These are phyloP conservation scores for Hortaea sp. DNA, from an alignment of 2,329 filamentous ascomycete genomes.

Conservation along the genomic window DNA sequence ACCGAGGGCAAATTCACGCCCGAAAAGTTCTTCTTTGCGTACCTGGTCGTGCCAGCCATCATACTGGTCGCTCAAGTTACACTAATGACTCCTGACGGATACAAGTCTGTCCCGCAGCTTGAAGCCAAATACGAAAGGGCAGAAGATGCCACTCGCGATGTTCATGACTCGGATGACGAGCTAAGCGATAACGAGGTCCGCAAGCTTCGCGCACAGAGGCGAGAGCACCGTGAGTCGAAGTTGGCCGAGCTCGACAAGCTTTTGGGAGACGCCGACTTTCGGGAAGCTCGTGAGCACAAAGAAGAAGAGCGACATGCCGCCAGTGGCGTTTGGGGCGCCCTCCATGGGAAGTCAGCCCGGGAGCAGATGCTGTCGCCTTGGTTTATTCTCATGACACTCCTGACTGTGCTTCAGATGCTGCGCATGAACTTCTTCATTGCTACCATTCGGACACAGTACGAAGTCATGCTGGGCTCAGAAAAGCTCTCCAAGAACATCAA, in stretches of 20 bases:
- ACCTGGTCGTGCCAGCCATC: slow-evolving; percentile 37
- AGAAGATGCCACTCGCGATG: slow-evolving; percentile 40
- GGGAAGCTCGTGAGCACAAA: slow-evolving; percentile 44
- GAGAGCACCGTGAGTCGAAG: slow-evolving; percentile 51
- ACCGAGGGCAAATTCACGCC: slow-evolving; percentile 32
- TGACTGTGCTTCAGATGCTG: slow-evolving; percentile 48
- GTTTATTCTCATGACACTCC: slow-evolving; percentile 66
- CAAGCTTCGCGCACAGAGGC: slow-evolving; percentile 42
- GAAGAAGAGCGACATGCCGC: slow-evolving; percentile 10
- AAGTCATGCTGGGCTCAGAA: slow-evolving; percentile 57
- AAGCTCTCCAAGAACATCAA: slow-evolving; percentile 60
- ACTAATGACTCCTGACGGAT: slow-evolving; percentile 36
- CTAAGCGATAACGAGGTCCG: slow-evolving; percentile 47
- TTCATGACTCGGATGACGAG: slow-evolving; percentile 48
- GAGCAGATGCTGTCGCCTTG: slow-evolving; percentile 71
- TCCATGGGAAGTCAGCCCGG: slow-evolving; percentile 61
- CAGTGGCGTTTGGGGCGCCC: slow-evolving; percentile 69
- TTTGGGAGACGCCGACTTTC: slow-evolving; percentile 56
- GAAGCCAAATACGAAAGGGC: slow-evolving; percentile 70
- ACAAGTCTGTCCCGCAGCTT: slow-evolving; percentile 59
- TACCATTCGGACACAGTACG: slow-evolving; percentile 73
- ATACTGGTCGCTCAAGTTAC: slow-evolving; percentile 35
- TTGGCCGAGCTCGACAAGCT: slow-evolving; percentile 66
- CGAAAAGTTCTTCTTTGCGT: slow-evolving; percentile 41
- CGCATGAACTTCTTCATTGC: slow-evolving; percentile 87